Evolutionary conservation across 805 yeast genomes (phyloP).

Genomic region (Teunomyces pallodes): DNA sequence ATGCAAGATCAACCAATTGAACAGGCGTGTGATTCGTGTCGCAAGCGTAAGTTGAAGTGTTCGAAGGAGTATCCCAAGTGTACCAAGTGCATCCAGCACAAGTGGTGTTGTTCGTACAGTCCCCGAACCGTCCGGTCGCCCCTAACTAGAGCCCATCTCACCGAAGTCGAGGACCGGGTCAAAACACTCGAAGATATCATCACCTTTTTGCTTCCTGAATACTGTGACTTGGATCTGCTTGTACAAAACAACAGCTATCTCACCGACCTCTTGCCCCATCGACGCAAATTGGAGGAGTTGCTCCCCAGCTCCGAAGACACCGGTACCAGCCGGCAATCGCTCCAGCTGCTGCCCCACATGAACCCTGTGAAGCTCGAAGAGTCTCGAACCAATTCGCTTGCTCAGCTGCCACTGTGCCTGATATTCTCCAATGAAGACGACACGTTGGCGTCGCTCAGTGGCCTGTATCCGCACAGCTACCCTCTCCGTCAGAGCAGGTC

Average conservation of each 20-base stretch:
- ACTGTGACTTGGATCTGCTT: slow-evolving; percentile 18
- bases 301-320: neutral
- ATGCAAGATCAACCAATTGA: slow-evolving; percentile 30
- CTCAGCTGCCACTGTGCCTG: slow-evolving; percentile 26
- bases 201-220: slow-evolving; percentile 29
- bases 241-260: slow-evolving; percentile 16
- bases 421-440: slow-evolving; percentile 23
- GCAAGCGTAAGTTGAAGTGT: slow-evolving; percentile 76
- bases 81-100: slow-evolving; percentile 66
- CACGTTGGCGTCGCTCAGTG: neutral
- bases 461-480: slow-evolving; percentile 4
- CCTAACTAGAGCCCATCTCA: slow-evolving; percentile 74
- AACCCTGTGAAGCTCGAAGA: slow-evolving; percentile 1
- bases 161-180: slow-evolving; percentile 61
- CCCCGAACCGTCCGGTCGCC: slow-evolving; percentile 80
- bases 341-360: slow-evolving; percentile 2
- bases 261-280: neutral
- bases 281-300: neutral
- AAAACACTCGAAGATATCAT: slow-evolving; percentile 29
- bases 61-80: slow-evolving; percentile 78
- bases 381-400: slow-evolving; percentile 9
- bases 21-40: slow-evolving; percentile 80
- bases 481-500: slow-evolving; percentile 13
- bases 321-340: neutral
- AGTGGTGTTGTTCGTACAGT: slow-evolving; percentile 74